phyloP scores from a whole-genome alignment of 2,329 filamentous ascomycete genomes.

The Penicillium sp. region DNA sequence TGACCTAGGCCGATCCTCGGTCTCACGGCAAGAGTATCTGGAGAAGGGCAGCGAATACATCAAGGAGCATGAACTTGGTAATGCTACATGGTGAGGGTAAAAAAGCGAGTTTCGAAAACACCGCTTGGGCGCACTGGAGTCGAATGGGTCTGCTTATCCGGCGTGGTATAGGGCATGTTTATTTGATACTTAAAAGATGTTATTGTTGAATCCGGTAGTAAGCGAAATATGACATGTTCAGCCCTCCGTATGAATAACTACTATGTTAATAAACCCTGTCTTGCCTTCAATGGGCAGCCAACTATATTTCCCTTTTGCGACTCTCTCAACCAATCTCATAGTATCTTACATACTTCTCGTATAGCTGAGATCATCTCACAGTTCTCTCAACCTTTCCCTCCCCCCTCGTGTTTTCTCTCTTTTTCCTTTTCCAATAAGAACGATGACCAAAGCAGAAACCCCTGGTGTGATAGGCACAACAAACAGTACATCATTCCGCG shows the following conservation, averaged over 20 bases:
- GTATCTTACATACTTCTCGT: neutral
- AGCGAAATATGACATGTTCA: constrained; percentile 1
- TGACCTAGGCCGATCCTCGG: constrained; percentile 61
- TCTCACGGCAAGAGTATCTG: constrained; percentile 77
- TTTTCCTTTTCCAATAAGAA: neutral
- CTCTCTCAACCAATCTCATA: too few relatives aligned
- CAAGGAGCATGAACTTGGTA: constrained; percentile 54
- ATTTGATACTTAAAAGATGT: constrained; percentile 2
- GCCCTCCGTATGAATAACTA: neutral
- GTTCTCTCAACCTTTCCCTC: neutral
- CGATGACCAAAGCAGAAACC: neutral
- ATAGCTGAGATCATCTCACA: neutral
- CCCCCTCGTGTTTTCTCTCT: neutral
- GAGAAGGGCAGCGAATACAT: constrained; percentile 95
- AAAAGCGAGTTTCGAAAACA: constrained; percentile 3
- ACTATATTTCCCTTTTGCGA: neutral
- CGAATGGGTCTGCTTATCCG: constrained; percentile 8
- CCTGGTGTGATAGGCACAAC: neutral
- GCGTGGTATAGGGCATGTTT: constrained; percentile 9
- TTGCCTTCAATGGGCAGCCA: neutral
- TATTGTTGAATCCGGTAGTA: constrained; percentile 3
- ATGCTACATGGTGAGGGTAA: constrained; percentile 31
- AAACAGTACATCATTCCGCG: too few relatives aligned
- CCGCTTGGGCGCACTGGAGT: constrained; percentile 25
- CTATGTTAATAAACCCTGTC: neutral